Evolutionary conservation across 1,139 yeast genomes (phyloP), one percentile per base, ranked within the genome.

Genomic region (Suhomyces atakaporum): DNA sequence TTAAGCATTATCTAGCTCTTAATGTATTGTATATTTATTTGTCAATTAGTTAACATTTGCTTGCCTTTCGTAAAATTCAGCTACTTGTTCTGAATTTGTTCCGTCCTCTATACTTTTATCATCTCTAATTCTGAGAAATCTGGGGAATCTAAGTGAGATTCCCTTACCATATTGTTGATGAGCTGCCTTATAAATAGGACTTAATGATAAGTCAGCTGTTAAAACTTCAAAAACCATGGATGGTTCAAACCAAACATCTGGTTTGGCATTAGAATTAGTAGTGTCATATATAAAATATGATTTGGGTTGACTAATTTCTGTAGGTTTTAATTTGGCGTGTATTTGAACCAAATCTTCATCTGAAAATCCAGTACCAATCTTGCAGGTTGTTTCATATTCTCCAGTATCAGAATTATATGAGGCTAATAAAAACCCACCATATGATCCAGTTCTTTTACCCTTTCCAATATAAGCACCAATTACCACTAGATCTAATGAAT

Each of bases 161-260:
- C 99, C 99, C 54, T 84, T 86, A 1, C 92, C 96, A 44, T 82
- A 77, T 39, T 77, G 77, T 23, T 75, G 74, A 26, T 77, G 79
- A 2, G 95, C 97, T 0, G 97, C 96, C 53, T 88, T 89, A 60
- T 92, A 92, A 8, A 89, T 71, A 0, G 99, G 99, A 35, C 96
- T 85, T 39, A 92, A 74, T 0, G 97, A 88, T 36, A 92, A 70
- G 62, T 92, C 98, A 0, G 99, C 99, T 1, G 96, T 87, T 43
- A 89, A 73, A 1, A 92, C 96, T 61, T 92, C 99, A 69, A 95
- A 90, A 5, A 92, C 73, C 31, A 73, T 66, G 0, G 84, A 75
- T 3, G 99, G 97, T 51, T 92, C 96, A 54, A 92, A 86, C 98
- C 98, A 92, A 9, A 92, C 92, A 58, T 92, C 97, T 0, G 98